These are phyloP conservation scores for Chlorella variabilis DNA, from an alignment of 163 green algal genomes.

Conservation along the genomic window DNA sequence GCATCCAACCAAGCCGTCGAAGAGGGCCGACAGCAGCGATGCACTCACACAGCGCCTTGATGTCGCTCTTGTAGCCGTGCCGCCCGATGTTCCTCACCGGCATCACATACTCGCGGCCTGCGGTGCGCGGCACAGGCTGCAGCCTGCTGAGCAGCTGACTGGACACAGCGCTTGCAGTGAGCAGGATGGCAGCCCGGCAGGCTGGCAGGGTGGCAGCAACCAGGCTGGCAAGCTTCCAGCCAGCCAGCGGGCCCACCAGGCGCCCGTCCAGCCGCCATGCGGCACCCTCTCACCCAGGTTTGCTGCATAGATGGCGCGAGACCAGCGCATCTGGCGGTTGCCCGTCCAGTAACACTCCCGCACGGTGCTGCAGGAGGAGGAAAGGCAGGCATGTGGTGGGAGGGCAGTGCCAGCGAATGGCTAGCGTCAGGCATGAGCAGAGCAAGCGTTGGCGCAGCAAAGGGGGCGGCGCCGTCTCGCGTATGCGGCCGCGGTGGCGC, in stretches of 20 bases:
- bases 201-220: not conserved
- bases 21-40: too few species aligned
- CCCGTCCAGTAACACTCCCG: slow-evolving; percentile 59
- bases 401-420: too few species aligned
- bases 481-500: too few species aligned
- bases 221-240: too few species aligned
- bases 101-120: slow-evolving; percentile 46
- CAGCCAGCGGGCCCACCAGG: too few species aligned
- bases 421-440: not conserved
- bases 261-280: too few species aligned
- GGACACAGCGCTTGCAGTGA: too few species aligned
- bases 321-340: slow-evolving; percentile 51
- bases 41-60: slow-evolving; percentile 53
- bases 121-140: too few species aligned
- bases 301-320: slow-evolving; percentile 45
- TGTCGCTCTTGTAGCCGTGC: slow-evolving; percentile 46
- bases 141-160: too few species aligned
- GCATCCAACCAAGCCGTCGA: too few species aligned
- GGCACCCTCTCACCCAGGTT: slow-evolving; percentile 32
- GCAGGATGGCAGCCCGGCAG: too few species aligned
- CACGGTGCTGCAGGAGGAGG: slow-evolving; percentile 34
- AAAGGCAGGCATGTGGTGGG: not conserved
- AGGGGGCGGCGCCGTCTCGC: too few species aligned
- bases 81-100: slow-evolving; percentile 40
- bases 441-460: not conserved